Evolutionary conservation across 805 yeast genomes (phyloP), one percentile per base, ranked within the genome.

Genomic region (Metschnikowia orientalis): DNA sequence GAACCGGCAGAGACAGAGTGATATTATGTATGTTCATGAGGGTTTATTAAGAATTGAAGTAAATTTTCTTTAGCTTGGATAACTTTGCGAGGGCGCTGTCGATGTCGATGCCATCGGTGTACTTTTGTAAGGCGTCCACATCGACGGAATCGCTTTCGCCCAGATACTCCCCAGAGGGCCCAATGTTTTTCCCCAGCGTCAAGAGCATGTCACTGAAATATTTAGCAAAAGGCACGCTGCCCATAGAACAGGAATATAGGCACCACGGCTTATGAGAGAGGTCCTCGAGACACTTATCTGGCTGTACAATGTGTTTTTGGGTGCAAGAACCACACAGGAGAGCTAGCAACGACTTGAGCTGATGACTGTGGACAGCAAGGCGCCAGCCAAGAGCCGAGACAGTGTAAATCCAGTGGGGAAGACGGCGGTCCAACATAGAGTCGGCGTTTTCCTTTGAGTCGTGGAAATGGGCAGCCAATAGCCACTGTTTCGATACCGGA

Each of bases 381-480:
- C 47, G 47, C 71, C 71, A 66, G 5, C 70, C 69, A 32, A 53
- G 39, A 16, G 54, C 41, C 4, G 69, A 63, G n/a, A 63, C 31
- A n/a, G 47, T 34, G 37, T 60, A 64, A 15, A 57, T 37, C 65
- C 65, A 61, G 0, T 23, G 19, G 7, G 68, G 67, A 2, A 51
- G 45, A n/a, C 35, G 28, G 9, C 25, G 24, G 7, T 49, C 50
- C 6, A 62, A 44, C 15, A 47, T 19, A 7, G 41, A 28, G 15
- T 51, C 36, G 15, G 51, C 45, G 31, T 65, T 65, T 33, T 63
- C 71, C 35, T 64, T 61, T 30, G 60, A 50, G 17, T 61, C 64
- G 23, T 44, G 41, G 37, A 48, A 61, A 36, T 51, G 57, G 14
- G 54, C 42, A n/a, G 46, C 39, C 5, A 62, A 34, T 13, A 66